These are phyloP conservation scores for Phaseolus lunatus DNA, from an alignment of 306 rosid genomes.

Conservation along the genomic window DNA sequence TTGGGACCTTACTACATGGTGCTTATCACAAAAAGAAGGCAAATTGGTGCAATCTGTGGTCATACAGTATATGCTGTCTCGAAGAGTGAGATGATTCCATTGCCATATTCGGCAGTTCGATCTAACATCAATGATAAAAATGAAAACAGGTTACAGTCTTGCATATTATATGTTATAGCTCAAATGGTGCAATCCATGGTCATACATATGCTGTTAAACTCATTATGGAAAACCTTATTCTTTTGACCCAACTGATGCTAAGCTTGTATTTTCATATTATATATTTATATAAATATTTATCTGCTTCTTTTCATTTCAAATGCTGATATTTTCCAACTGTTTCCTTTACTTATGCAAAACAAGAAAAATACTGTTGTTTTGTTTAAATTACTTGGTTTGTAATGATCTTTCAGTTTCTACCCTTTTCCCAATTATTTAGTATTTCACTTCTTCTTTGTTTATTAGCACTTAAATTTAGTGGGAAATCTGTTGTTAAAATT, in stretches of 20 bases:
- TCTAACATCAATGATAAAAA: constrained; percentile 66
- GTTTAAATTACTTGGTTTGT: constrained; percentile 40
- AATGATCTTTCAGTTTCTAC: constrained; percentile 17
- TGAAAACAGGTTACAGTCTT: constrained; percentile 91
- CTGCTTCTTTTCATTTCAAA: constrained; percentile 17
- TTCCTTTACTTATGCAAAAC: neutral
- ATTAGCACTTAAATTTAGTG: constrained; percentile 17
- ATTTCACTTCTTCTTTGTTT: constrained; percentile 25
- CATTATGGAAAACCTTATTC: constrained; percentile 53
- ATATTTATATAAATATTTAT: neutral
- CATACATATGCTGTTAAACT: constrained; percentile 24
- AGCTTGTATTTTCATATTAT: constrained; percentile 13
- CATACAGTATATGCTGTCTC: constrained; percentile 81
- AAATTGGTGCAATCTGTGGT: constrained; percentile 91
- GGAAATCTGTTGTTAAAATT: constrained; percentile 12
- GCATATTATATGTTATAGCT: constrained; percentile 44
- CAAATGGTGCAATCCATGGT: neutral
- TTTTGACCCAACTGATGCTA: constrained; percentile 35
- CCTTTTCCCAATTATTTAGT: constrained; percentile 20
- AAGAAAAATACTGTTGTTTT: constrained; percentile 32
- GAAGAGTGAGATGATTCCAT: constrained; percentile 88
- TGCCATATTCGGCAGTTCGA: constrained; percentile 81
- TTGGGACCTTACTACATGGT: constrained; percentile 96
- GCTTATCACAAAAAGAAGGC: constrained; percentile 89
- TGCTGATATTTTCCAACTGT: constrained; percentile 27